A percentile compares a stretch with the other conserved stretches of the same genome.
phyloP scores from a whole-genome alignment of 1,284 basidiomycete genomes.

The Apiotrichum laibachii region DNA sequence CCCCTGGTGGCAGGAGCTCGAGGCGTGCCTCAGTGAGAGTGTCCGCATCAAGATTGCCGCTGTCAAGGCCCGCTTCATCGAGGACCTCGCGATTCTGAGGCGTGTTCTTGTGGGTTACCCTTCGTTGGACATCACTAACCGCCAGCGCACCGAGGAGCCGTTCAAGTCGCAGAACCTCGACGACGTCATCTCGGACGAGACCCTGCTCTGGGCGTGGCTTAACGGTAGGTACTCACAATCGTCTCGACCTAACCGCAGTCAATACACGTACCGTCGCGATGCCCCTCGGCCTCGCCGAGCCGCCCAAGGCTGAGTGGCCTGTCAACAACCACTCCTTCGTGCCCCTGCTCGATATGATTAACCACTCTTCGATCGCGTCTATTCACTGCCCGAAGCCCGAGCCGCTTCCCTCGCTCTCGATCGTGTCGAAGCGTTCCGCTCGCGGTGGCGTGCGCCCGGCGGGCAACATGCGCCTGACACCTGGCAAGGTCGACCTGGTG shows the following conservation, averaged over 20 bases:
- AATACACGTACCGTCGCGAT: conserved; percentile 83
- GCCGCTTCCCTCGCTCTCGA: conserved; percentile 23
- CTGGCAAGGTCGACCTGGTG: conserved; percentile 53
- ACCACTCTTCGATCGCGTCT: conserved; percentile 58
- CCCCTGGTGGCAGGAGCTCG: conserved; percentile 30
- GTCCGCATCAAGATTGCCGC: conserved; percentile 55
- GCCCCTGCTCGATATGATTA: conserved; percentile 80
- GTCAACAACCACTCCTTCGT: conserved; percentile 73
- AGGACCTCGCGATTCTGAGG: conserved; percentile 57
- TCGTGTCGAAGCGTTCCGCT: conserved; percentile 6
- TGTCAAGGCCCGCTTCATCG: conserved; percentile 58
- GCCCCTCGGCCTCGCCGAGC: conserved; percentile 61
- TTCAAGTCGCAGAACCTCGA: conserved; percentile 35
- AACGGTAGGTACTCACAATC: conserved; percentile 58
- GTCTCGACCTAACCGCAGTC: conserved; percentile 55
- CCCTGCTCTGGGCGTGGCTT: conserved; percentile 81
- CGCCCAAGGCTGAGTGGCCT: conserved; percentile 34
- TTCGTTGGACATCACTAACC: background rate
- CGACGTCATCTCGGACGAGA: conserved; percentile 36
- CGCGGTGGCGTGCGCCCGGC: conserved; percentile 40
- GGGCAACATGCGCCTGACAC: conserved; percentile 49
- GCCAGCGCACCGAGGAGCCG: conserved; percentile 19
- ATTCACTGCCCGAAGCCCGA: conserved; percentile 27
- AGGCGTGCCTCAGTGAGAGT: conserved; percentile 56
- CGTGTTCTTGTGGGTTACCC: conserved; percentile 46